Base-by-base conservation (phyloP, 352 stramenopile species). In the Globisporangium middletonii region DNA sequence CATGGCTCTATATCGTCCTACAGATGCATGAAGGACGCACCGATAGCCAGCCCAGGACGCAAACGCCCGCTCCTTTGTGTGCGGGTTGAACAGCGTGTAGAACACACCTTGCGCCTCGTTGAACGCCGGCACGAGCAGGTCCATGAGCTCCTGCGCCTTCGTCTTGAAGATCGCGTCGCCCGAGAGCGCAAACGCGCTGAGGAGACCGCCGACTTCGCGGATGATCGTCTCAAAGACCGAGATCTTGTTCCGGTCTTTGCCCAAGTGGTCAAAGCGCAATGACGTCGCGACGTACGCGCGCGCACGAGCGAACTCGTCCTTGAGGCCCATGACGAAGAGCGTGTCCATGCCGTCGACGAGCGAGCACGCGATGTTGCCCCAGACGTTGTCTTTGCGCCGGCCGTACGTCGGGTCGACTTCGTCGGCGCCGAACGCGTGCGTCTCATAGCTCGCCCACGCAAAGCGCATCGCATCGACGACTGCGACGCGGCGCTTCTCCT, bases 141-240 rank as follows among this genome's bases (percentile, higher is more conserved):
- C 79, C 57, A 92, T 96, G 46, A 99, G 79, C 67, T 99, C 93
- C 33, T 82, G 59, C 13, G 96, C 96, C 59, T 98, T 96, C 13
- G 90, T 68, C 51, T 98, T 86, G 71, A 99, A 98, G 18, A 94
- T 62, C 4, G 50, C 56, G 69, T 97, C 86, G 1, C 63, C 45
- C 18, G 93, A 92, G 35, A 99, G 69, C 60, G 97, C 86, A 71
- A 97, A 99, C 0, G 97, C 97, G 38, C 90, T 92, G 11, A 99
- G 79, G 5, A 99, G 76, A 9, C 97, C 97, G 19, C 96, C 97
- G 4, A 99, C 79, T 69, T 94, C 92, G 26, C 97, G 92, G 81
- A 99, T 99, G 45, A 97, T 99, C 1, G 96, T 99, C 80, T 99
- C 97, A 78, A 99, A 99, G 23, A 98, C 78, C 23, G 91, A 98